Evolutionary conservation across 2,329 filamentous ascomycete species (phyloP), one percentile per base, ranked within the genome.

Genomic region (Colletotrichum australisinense): DNA sequence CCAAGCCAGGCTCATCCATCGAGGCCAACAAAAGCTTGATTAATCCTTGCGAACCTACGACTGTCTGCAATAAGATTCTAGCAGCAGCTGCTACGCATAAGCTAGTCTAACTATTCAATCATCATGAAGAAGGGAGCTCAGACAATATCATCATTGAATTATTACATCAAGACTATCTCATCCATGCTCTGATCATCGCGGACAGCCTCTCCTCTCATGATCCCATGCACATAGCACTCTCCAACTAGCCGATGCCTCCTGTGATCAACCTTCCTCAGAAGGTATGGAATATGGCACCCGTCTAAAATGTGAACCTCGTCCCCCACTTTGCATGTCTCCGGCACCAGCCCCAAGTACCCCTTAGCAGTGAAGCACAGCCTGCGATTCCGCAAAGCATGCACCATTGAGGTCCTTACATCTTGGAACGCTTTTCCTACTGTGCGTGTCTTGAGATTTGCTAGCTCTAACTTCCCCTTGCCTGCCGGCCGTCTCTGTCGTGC

Each of bases 191-290:
- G 4, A 5, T 9, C 5, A 16, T 59, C 1, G 16, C 74, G 66
- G 69, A 81, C 73, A 3, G 76, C 78, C 72, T 83, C 81, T 1
- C 81, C 81, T 38, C 79, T 75, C 82, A 84, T 83, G 62, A 83
- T 67, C 1, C 82, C 82, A 68, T 83, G 81, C 3, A 82, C 79
- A 69, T 83, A 84, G 46, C 82, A 83, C 72, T 84, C 82, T 1
- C 82, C 81, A 14, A 84, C 67, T 24, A 83, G 65, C 0, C 22
- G 19, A n/a, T 52, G 63, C 11, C 19, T 63, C 4, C 22, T 26
- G 0, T 3, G 6, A 1, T 49, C 69, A 12, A 56, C 63, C 12
- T 62, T 75, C 22, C 75, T 69, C 46, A 78, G 30, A 7, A 76
- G 69, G 55, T 77, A 77, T 2, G 76, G 72, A 24, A 78, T 70